These are phyloP conservation scores for Besnoitia besnoiti DNA, from an alignment of 169 alveolate genomes.

Conservation along the genomic window DNA sequence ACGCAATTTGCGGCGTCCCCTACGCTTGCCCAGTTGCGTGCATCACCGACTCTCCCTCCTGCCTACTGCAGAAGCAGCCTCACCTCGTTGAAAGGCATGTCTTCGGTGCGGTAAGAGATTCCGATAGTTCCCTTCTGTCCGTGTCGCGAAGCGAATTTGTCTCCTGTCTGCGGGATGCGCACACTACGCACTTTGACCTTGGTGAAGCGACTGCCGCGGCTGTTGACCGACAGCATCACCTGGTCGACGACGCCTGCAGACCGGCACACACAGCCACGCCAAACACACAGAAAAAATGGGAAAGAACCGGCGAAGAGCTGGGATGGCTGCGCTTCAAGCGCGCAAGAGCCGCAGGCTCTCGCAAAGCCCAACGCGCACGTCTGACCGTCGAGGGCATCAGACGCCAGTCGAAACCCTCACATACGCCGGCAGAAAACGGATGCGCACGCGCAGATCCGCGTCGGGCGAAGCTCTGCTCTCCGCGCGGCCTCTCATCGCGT, in stretches of 20 bases:
- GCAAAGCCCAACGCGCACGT: too few species aligned
- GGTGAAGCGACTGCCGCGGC: conserved; percentile 95
- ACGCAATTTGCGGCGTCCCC: too few species aligned
- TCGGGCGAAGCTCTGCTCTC: too few species aligned
- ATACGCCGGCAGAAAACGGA: too few species aligned
- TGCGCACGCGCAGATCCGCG: too few species aligned
- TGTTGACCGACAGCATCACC: conserved; percentile 96
- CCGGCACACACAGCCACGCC: conserved; percentile 1
- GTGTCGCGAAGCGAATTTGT: conserved; percentile 99
- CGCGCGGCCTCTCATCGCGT: too few species aligned
- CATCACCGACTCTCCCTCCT: too few species aligned
- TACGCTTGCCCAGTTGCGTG: too few species aligned
- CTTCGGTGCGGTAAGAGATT: conserved; percentile 98
- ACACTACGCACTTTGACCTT: conserved; percentile 96
- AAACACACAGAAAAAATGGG: not conserved
- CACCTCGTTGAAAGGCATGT: conserved; percentile 96
- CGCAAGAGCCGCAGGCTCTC: too few species aligned
- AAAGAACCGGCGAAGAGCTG: not conserved
- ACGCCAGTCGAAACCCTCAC: too few species aligned
- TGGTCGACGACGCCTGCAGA: conserved; percentile 86
- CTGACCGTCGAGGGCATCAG: too few species aligned
- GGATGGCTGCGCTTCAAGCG: too few species aligned
- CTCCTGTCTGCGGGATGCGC: conserved; percentile 99
- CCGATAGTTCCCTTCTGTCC: conserved; percentile 99
- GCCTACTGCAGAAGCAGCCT: not conserved